Evolutionary conservation across 192 early-diverging fungal genomes (phyloP), one percentile per base, ranked within the genome.

Genomic region (Mortierella alpina): DNA sequence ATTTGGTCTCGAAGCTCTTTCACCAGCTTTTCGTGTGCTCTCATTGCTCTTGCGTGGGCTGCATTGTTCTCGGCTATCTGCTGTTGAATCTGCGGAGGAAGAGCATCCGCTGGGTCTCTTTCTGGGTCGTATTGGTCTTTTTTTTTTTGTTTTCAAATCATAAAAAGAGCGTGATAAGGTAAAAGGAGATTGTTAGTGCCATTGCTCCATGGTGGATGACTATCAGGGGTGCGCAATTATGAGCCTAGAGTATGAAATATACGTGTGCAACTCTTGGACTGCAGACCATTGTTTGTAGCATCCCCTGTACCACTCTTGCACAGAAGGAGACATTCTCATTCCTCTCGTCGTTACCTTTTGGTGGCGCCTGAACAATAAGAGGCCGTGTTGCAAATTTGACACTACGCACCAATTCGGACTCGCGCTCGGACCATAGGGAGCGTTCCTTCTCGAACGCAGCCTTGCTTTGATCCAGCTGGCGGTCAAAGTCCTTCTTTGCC

Each of bases 401-500:
- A 71, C 82, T 54, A 40, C 73, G 57, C 59, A 80, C 62, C 12
- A 88, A 51, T 41, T 88, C 87, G 12, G 74, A 79, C 60, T 88
- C 87, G 39, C 79, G 67, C 70, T 88, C 82, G 31, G 74, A 66
- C 87, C 87, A 88, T 13, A 66, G 54, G 10, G 66, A 23, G 13
- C 84, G 78, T 54, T 88, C 87, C 15, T 62, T 72, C 64, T 88
- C 87, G 47, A 74, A 74, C 9, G 55, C 62, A 7, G 73, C 66
- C 12, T 59, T 70, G 52, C 11, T 67, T 55, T 67, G 47, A n/a
- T 58, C 66, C 18, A 83, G 62, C 49, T 86, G 84, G 18, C 73
- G 83, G 15, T 88, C 87, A 44, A 59, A 50, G 63, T 88, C 85
- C 63, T 81, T 83, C 55, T 82, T 84, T 46, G 82, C 54, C 48